Evolutionary conservation across 139 green algal genomes (phyloP).

Genomic region (Chlamydomonas asymmetrica): DNA sequence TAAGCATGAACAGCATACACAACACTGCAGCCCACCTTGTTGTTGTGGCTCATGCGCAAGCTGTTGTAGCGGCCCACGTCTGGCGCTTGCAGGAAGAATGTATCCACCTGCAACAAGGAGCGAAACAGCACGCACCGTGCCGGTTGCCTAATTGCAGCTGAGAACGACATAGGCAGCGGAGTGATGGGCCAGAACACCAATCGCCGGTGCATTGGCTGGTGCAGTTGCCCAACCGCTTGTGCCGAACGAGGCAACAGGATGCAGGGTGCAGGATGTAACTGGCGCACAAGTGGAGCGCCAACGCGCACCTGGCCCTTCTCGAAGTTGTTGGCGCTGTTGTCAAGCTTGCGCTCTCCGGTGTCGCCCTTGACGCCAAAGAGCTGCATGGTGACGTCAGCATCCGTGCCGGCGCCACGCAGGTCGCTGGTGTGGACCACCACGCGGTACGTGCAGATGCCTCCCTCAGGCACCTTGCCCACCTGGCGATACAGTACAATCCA

Average conservation of each 20-base stretch:
- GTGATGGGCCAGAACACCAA: too few species aligned
- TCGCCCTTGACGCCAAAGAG: slow-evolving; percentile 57
- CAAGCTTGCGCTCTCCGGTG: slow-evolving; percentile 47
- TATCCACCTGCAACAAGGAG: slow-evolving; percentile 44
- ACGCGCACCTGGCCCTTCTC: slow-evolving; percentile 34
- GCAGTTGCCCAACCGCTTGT: too few species aligned
- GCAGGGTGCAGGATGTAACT: too few species aligned
- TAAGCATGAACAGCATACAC: neutral
- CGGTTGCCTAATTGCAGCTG: too few species aligned
- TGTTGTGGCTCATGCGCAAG: slow-evolving; percentile 48
- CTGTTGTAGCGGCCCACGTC: slow-evolving; percentile 48
- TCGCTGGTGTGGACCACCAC: slow-evolving; percentile 50
- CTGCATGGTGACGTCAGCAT: slow-evolving; percentile 29
- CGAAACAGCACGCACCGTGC: neutral
- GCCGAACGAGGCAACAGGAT: too few species aligned
- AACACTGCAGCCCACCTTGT: neutral
- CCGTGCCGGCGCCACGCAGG: slow-evolving; percentile 41
- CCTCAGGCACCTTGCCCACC: slow-evolving; percentile 32
- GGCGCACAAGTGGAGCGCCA: too few species aligned
- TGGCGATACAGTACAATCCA: too few species aligned
- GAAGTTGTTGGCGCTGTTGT: slow-evolving; percentile 53
- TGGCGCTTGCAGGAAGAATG: slow-evolving; percentile 53
- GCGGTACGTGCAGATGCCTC: slow-evolving; percentile 48
- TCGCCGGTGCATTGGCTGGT: too few species aligned
- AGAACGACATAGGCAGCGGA: too few species aligned